Percentiles rank a stretch among this genome's conserved stretches.
These are phyloP conservation scores for Myxozyma udenii DNA, from an alignment of 805 yeast species.

Conservation along the genomic window DNA sequence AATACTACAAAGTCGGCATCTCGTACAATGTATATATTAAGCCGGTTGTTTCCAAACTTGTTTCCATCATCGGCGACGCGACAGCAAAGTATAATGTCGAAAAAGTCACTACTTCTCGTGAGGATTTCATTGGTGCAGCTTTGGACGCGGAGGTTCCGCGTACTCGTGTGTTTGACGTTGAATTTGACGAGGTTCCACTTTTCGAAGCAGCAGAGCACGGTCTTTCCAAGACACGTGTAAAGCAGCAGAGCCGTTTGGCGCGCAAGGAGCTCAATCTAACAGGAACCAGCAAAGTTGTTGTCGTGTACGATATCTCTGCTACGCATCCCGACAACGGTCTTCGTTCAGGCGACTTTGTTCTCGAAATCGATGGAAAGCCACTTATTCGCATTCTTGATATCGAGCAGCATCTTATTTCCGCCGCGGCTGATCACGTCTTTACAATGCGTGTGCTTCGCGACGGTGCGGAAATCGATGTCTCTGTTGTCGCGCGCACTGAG, in stretches of 20 bases:
- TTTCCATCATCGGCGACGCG: background rate
- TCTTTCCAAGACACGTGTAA: conserved; percentile 10
- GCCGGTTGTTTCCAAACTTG: conserved; percentile 16
- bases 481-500: conserved; percentile 3
- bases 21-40: conserved; percentile 19
- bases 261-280: conserved; percentile 14
- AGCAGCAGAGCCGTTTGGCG: conserved; percentile 11
- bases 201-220: conserved; percentile 22
- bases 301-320: conserved; percentile 24
- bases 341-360: conserved; percentile 17
- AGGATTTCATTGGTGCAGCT: background rate
- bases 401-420: conserved; percentile 16
- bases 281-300: conserved; percentile 5
- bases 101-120: background rate
- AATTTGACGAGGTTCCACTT: conserved; percentile 14
- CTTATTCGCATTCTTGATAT: conserved; percentile 13
- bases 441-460: conserved; percentile 12
- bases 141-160: background rate
- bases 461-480: conserved; percentile 11
- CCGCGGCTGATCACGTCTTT: conserved; percentile 3
- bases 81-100: background rate
- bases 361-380: conserved; percentile 23
- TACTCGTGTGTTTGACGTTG: conserved; percentile 23
- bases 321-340: conserved; percentile 15
- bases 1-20: conserved; percentile 25